These are phyloP conservation scores for Euphorbia pulcherrima DNA, from an alignment of 345 rosid genomes.

Conservation along the genomic window DNA sequence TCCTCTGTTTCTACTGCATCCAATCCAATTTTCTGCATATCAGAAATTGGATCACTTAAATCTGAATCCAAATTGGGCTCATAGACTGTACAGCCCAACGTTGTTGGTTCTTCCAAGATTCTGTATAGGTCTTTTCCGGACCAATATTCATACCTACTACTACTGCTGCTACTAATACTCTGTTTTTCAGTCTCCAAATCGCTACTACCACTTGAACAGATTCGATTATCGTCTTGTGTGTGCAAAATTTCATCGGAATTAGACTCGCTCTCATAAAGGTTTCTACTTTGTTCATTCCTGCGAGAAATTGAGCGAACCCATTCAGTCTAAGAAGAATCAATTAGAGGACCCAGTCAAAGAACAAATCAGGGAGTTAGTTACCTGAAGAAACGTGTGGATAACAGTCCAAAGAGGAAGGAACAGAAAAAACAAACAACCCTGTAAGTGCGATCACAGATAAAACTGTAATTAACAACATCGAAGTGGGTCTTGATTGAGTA, in stretches of 20 bases:
- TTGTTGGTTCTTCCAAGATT: constrained; percentile 50
- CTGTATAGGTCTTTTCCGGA: constrained; percentile 36
- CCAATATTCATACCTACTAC: constrained; percentile 39
- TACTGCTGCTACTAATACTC: constrained; percentile 25
- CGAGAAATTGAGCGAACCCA: neutral
- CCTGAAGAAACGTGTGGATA: constrained; percentile 39
- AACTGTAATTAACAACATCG: constrained; percentile 27
- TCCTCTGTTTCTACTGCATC: constrained; percentile 10
- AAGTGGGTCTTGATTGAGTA: constrained; percentile 31
- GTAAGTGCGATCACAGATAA: constrained; percentile 37
- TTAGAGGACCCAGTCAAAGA: neutral
- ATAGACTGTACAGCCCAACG: constrained; percentile 36
- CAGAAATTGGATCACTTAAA: neutral
- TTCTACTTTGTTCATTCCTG: constrained; percentile 26
- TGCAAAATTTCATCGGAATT: constrained; percentile 16
- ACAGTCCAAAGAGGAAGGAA: constrained; percentile 37
- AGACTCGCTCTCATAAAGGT: constrained; percentile 17
- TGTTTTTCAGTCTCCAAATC: constrained; percentile 14
- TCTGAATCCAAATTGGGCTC: constrained; percentile 21
- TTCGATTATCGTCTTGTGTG: neutral
- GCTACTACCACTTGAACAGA: constrained; percentile 14
- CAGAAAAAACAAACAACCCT: constrained; percentile 33
- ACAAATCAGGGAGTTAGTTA: constrained; percentile 12
- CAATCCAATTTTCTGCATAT: neutral
- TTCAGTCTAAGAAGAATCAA: constrained; percentile 7